Percentiles rank a stretch among this genome's conserved stretches.
Conservation (phyloP, 192 early-diverging fungal species). For the Coemansia sp. region DNA sequence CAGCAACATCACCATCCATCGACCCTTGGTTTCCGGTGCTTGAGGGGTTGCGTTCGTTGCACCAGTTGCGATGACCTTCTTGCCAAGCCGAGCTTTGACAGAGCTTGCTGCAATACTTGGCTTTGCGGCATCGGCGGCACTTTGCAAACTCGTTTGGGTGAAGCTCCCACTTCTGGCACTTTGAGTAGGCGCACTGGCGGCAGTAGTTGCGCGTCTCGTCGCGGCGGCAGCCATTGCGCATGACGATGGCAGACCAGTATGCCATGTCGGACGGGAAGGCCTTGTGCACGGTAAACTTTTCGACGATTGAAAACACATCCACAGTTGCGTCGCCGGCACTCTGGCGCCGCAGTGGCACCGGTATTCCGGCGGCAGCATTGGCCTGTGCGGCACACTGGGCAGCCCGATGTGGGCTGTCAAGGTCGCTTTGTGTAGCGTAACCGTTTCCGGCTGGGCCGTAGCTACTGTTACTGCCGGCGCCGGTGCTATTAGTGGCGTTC, state of each 20-base stretch:
- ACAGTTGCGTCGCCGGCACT: constrained; percentile 18
- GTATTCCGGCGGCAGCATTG: constrained; percentile 25
- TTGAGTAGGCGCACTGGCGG: constrained; percentile 75
- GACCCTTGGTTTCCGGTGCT: constrained; percentile 7
- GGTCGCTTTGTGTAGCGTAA: constrained; percentile 23
- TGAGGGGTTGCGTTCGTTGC: constrained; percentile 56
- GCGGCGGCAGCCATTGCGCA: constrained; percentile 78
- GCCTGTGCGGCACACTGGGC: constrained; percentile 28
- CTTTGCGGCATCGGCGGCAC: constrained; percentile 82
- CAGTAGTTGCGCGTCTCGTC: constrained; percentile 68
- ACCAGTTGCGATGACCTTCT: constrained; percentile 80
- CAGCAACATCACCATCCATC: constrained; percentile 18
- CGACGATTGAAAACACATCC: constrained; percentile 77
- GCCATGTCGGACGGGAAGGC: constrained; percentile 59
- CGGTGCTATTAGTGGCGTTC: constrained; percentile 1
- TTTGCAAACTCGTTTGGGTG: constrained; percentile 78
- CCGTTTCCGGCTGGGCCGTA: constrained; percentile 1
- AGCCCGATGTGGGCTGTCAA: constrained; percentile 31
- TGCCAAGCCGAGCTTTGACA: constrained; percentile 77
- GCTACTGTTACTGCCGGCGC: constrained; percentile 9
- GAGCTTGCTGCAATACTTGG: constrained; percentile 80
- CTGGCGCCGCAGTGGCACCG: constrained; percentile 25
- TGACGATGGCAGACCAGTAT: constrained; percentile 74
- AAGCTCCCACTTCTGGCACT: constrained; percentile 74
- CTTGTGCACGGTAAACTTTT: constrained; percentile 67